These are phyloP conservation scores for Umbilicaria muhlenbergii DNA, from an alignment of 495 filamentous ascomycete genomes.

Conservation along the genomic window DNA sequence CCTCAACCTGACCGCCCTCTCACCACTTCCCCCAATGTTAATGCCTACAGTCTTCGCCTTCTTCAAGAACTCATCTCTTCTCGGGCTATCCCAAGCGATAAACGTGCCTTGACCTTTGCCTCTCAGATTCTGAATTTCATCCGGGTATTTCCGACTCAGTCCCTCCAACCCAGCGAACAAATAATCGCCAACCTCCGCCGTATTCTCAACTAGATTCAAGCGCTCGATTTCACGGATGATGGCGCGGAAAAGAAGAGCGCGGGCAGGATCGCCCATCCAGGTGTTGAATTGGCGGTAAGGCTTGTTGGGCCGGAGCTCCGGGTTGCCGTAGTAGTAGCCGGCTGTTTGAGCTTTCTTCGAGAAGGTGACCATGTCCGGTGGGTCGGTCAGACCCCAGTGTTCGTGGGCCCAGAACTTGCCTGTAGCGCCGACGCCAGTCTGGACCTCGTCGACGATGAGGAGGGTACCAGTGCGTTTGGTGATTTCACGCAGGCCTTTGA, in stretches of 20 bases:
- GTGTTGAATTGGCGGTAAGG: conserved; percentile 99
- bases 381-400: conserved; percentile 73
- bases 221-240: conserved; percentile 83
- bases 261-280: conserved; percentile 96
- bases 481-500: conserved; percentile 70
- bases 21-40: conserved; percentile 86
- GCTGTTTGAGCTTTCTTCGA: conserved; percentile 98
- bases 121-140: conserved; percentile 74
- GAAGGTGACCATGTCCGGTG: conserved; percentile 98
- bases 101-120: conserved; percentile 94
- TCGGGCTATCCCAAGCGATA: conserved; percentile 85
- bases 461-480: conserved; percentile 77
- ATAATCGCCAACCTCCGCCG: conserved; percentile 70
- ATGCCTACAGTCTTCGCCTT: conserved; percentile 71
- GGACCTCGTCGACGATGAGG: conserved; percentile 96
- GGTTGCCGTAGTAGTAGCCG: conserved; percentile 90
- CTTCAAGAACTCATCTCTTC: conserved; percentile 69
- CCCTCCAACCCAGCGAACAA: conserved; percentile 55
- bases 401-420: conserved; percentile 99
- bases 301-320: conserved; percentile 82
- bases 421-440: conserved; percentile 90
- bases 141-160: conserved; percentile 61
- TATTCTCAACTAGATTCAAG: conserved; percentile 64
- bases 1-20: conserved; percentile 63
- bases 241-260: conserved; percentile 78